phyloP scores from a whole-genome alignment of 1,284 basidiomycete genomes.

The Amylostereum areolatum region DNA sequence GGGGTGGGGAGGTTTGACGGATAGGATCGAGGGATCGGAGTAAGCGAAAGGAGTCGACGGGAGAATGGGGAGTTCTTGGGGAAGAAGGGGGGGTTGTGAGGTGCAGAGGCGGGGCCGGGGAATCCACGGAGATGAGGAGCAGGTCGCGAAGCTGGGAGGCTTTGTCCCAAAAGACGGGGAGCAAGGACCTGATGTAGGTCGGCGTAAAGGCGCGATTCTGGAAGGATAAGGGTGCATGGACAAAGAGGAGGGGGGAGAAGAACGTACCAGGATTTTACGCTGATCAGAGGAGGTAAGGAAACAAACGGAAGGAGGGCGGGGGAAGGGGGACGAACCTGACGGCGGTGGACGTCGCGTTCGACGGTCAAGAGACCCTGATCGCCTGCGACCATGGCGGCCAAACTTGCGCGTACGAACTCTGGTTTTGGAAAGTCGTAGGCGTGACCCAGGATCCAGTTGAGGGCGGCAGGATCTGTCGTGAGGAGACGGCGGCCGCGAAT shows the following conservation, averaged over 20 bases:
- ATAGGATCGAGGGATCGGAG: conserved; percentile 5
- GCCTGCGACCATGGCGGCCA: conserved; percentile 50
- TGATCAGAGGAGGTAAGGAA: conserved; percentile 21
- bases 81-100: background rate
- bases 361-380: conserved; percentile 42
- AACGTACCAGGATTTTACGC: conserved; percentile 35
- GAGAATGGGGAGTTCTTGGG: background rate
- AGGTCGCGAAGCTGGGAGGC: conserved; percentile 40
- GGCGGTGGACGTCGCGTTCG: conserved; percentile 45
- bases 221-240: background rate
- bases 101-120: background rate
- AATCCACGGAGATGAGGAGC: background rate
- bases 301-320: conserved; percentile 3
- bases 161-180: conserved; percentile 61
- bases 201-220: conserved; percentile 56
- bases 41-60: background rate
- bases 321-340: conserved; percentile 36
- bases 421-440: conserved; percentile 66
- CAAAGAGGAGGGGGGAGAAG: conserved; percentile 6
- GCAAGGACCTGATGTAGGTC: conserved; percentile 46
- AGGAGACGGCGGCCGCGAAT: conserved; percentile 47
- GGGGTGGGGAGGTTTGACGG: background rate
- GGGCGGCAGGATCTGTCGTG: conserved; percentile 54
- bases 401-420: conserved; percentile 48
- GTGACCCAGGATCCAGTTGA: conserved; percentile 54